A percentile compares a stretch with the other conserved stretches of the same genome.
Conservation (phyloP, 2,329 filamentous ascomycete species). For the Aspergillus neoniger region DNA sequence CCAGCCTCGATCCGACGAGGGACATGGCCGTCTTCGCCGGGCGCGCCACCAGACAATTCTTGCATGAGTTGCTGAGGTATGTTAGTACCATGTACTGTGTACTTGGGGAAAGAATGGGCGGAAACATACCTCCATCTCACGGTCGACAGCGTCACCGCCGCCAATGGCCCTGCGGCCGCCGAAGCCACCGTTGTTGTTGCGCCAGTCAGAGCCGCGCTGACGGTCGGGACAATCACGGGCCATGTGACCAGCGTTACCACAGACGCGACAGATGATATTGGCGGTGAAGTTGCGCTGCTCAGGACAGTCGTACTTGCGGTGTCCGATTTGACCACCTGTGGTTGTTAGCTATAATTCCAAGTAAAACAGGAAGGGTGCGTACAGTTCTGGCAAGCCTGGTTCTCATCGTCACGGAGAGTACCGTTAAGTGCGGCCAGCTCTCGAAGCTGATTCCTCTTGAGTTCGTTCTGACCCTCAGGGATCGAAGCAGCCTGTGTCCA, state of each 20-base stretch:
- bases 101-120: background rate
- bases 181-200: conserved; percentile 65
- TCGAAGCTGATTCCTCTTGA: conserved; percentile 97
- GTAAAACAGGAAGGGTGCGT: conserved; percentile 31
- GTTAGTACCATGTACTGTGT: background rate
- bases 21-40: conserved; percentile 58
- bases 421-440: conserved; percentile 98
- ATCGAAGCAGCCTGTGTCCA: conserved; percentile 83
- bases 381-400: conserved; percentile 98
- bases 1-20: conserved; percentile 85
- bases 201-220: conserved; percentile 87
- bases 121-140: conserved; percentile 82
- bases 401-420: conserved; percentile 97
- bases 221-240: conserved; percentile 95
- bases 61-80: conserved; percentile 82
- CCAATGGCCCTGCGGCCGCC: conserved; percentile 61
- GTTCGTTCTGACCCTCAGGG: conserved; percentile 96
- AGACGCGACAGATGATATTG: conserved; percentile 97
- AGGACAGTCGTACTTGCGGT: conserved; percentile 97
- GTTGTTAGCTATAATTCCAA: background rate
- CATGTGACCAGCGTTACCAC: conserved; percentile 97
- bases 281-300: conserved; percentile 98
- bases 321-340: conserved; percentile 88
- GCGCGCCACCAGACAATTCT: conserved; percentile 78
- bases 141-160: conserved; percentile 80